A percentile compares a stretch with the other conserved stretches of the same genome.
Conservation (phyloP, 257 asterid genomes). For the Salvia rosmarinus region DNA sequence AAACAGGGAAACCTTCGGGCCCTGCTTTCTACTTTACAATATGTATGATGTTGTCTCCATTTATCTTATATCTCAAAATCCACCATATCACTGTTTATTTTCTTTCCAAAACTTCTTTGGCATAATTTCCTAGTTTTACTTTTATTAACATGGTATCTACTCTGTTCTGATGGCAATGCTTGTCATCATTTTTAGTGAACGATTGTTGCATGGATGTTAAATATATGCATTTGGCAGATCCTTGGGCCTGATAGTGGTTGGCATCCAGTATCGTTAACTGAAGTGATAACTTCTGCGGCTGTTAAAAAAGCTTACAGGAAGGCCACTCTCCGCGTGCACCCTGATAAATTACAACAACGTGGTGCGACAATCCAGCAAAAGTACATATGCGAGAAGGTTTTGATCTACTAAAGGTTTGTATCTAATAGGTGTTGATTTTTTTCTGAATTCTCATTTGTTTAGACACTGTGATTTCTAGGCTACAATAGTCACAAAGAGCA, state of each 20-base stretch:
- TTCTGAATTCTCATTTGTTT: conserved; percentile 24
- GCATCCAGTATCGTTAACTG: conserved; percentile 91
- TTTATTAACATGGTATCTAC: conserved; percentile 14
- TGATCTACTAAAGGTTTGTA: conserved; percentile 87
- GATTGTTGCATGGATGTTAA: conserved; percentile 5
- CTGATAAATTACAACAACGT: conserved; percentile 95
- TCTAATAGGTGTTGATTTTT: conserved; percentile 10
- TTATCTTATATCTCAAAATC: neutral
- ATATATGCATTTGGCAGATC: conserved; percentile 57
- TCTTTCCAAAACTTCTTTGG: neutral
- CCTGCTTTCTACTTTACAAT: conserved; percentile 91
- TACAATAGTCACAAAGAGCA: neutral
- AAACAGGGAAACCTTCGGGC: conserved; percentile 95
- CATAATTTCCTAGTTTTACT: neutral
- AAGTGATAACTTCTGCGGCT: conserved; percentile 80
- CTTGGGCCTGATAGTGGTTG: conserved; percentile 92
- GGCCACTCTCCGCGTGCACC: conserved; percentile 95
- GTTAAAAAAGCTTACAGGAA: conserved; percentile 88
- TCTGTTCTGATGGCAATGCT: neutral
- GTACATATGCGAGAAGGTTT: conserved; percentile 91
- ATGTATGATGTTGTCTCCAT: conserved; percentile 58
- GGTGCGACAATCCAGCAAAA: conserved; percentile 94
- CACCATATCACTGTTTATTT: conserved; percentile 4
- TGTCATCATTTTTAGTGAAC: neutral
- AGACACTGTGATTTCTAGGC: neutral